Base-by-base conservation (phyloP, 768 basidiomycete genomes). In the Candolleomyces eurysporus region DNA sequence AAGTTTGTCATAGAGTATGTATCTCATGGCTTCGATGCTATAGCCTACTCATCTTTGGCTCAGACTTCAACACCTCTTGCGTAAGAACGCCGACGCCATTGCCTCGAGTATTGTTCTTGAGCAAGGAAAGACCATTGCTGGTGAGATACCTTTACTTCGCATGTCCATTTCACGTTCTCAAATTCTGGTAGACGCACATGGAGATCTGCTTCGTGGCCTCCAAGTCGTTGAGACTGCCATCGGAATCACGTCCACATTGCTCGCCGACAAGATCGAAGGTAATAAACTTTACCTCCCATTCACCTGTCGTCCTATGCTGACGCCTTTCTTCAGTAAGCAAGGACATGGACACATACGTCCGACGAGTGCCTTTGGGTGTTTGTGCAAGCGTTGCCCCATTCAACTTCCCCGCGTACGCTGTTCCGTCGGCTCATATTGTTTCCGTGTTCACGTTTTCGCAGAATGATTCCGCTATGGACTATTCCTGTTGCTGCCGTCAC, bases 391-490 rank as follows among this genome's bases (percentile, higher is more conserved):
- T 92, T 57, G 85, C 90, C 19, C 96, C 96, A 8, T 95, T 94
- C 78, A 93, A 94, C 71, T 94, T 93, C 71, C 92, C 91, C 57
- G 92, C 92, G 89, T 91, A 72, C 68, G 88, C 45, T 46, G 10
- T 46, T 46, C 45, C 45, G 45, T 46, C 45, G 17, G 36, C 36
- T 8, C 36, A 5, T 5, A 8, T 36, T 17, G 45, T 21, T 46
- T 46, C 45, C 52, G 50, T 22, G 58, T 31, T 65, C 21, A 61
- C 4, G 42, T 50, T 26, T 17, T 45, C 52, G 10, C 63, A 92
- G 90, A 5, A 96, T 96, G 94, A 98, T 98, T 68, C 96, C 96
- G 0, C 80, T 98, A 7, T 98, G 96, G 96, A 89, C 94, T 0
- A 95, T 98, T 65, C 90, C 90, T 48, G 87, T 94, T 84, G 91